Base-by-base conservation (phyloP, 2,329 filamentous ascomycete species). In the Hymenoscyphus fructigenus region DNA sequence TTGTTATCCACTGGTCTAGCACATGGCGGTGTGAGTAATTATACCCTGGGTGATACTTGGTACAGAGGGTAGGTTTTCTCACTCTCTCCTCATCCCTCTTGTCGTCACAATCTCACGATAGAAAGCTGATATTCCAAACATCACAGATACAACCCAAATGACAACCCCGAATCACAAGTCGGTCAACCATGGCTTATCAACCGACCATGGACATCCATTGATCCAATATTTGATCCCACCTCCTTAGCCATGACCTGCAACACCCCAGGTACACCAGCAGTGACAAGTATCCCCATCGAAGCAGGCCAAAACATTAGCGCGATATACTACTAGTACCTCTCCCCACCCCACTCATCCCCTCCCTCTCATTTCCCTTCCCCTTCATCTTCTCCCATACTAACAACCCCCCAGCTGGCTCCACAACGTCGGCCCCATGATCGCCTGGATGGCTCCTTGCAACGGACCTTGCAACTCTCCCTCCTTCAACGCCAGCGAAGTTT, bases 221-320 rank as follows among this genome's bases (percentile, higher is more conserved):
- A 69, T 20, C 68, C 68, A 12, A 67, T 69, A 14, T 65, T 65
- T 36, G 41, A 66, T 59, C 38, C 64, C 15, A 59, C 58, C 15
- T 62, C 61, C 60, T n/a, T 61, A 15, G 62, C 57, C 5, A 29
- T 69, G 3, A 38, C 60, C 2, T 69, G 66, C 65, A 68, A 68
- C 62, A 60, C 23, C 12, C 66, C 68, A 2, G 68, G 68, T 15
- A 56, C 58, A 26, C 65, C 68, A 47, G 68, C 68, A 14, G 55
- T 60, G 29, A 59, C 66, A 20, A 63, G 60, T 4, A 68, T 69
- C 26, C 66, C 66, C 20, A 69, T 69, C 23, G 36, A 61, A 14
- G 60, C 66, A 23, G 66, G 68, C 17, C 64, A 69, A 57, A 67
- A 67, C 55, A 67, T 69, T 9, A 68, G 62, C 14, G 68, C 68